Evolutionary conservation across 257 asterid species (phyloP).

Genomic region (Thymus quinquecostatus): DNA sequence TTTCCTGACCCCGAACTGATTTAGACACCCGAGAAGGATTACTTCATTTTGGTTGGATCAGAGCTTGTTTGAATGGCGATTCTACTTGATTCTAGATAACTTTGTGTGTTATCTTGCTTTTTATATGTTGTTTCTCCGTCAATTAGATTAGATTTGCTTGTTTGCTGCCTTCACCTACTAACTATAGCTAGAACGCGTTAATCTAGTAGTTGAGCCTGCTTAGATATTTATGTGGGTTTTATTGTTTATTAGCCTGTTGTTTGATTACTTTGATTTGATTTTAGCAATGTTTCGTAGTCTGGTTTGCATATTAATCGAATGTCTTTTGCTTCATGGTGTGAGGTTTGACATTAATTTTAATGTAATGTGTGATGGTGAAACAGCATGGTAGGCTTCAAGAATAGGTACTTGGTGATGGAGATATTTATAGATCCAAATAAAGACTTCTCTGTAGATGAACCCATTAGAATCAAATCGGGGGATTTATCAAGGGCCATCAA

Average conservation of each 20-base stretch:
- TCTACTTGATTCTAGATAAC: background rate
- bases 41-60: background rate
- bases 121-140: background rate
- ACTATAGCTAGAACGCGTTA: background rate
- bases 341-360: conserved; percentile 12
- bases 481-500: conserved; percentile 65
- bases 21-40: background rate
- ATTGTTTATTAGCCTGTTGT: background rate
- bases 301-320: background rate
- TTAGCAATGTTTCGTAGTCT: background rate
- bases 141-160: background rate
- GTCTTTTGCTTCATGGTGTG: conserved; percentile 7
- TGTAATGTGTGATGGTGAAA: conserved; percentile 32
- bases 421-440: conserved; percentile 81
- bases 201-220: background rate
- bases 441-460: conserved; percentile 57
- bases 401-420: conserved; percentile 86
- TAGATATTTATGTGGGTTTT: background rate
- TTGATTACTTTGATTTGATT: conserved; percentile 3
- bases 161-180: background rate
- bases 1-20: too few species aligned
- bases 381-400: conserved; percentile 88
- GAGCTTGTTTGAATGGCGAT: background rate
- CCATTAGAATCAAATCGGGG: conserved; percentile 65
- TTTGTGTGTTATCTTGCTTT: background rate